phyloP scores from a whole-genome alignment of 176 grass and related monocot species.

The Lolium multiflorum region DNA sequence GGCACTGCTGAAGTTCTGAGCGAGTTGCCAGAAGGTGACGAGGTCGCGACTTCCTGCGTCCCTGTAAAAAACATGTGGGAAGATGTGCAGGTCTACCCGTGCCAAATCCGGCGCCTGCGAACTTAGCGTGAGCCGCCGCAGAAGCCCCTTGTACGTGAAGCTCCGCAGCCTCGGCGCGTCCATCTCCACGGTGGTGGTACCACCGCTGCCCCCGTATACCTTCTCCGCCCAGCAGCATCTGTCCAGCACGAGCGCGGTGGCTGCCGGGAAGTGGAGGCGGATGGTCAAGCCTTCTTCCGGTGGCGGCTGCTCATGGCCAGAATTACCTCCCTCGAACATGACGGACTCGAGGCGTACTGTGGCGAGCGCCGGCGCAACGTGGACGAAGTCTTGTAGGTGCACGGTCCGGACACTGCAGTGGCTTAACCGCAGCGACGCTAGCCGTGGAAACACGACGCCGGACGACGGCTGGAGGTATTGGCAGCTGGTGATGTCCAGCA shows the following conservation, averaged over 20 bases:
- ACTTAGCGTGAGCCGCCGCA: not conserved
- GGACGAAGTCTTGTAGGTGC: not conserved
- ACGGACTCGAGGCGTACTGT: not conserved
- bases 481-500: not conserved
- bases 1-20: not conserved
- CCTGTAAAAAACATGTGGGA: not conserved
- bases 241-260: not conserved
- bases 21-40: not conserved
- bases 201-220: not conserved
- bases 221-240: not conserved
- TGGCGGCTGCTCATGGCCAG: not conserved
- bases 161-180: constrained; percentile 13
- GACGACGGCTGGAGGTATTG: too few relatives aligned
- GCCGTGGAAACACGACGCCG: not conserved
- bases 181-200: not conserved
- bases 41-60: not conserved
- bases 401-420: rapidly evolving
- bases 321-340: rapidly evolving
- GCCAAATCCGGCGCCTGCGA: not conserved
- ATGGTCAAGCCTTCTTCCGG: not conserved
- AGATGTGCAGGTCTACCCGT: not conserved
- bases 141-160: not conserved
- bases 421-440: not conserved
- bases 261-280: not conserved
- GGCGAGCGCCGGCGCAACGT: not conserved